Percentiles rank a stretch among this genome's conserved stretches.
phyloP scores from a whole-genome alignment of 371 early-diverging fungal genomes.

The Lichtheimia hyalospora region DNA sequence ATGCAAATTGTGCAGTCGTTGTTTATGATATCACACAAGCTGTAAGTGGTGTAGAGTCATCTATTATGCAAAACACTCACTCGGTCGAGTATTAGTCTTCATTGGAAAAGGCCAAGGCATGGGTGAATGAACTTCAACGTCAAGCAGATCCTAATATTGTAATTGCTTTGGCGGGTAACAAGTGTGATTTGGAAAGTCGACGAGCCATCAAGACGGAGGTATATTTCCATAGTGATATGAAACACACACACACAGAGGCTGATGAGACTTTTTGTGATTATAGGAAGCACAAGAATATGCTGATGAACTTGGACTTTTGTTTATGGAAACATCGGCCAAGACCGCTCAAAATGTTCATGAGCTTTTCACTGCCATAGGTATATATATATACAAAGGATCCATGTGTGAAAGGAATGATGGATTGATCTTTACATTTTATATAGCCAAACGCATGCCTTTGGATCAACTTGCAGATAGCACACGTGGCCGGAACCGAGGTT shows the following conservation, averaged over 20 bases:
- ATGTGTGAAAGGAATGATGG: not conserved
- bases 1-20: constrained; percentile 94
- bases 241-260: not conserved
- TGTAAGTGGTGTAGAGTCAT: constrained; percentile 33
- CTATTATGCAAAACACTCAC: not conserved
- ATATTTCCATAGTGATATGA: not conserved
- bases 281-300: constrained; percentile 91
- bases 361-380: constrained; percentile 87
- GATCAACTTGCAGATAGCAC: constrained; percentile 47
- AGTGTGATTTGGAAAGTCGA: constrained; percentile 82
- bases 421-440: not conserved
- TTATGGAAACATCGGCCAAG: constrained; percentile 95
- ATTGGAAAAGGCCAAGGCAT: constrained; percentile 95
- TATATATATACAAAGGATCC: constrained; percentile 1
- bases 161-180: constrained; percentile 97
- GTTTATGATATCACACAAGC: constrained; percentile 98
- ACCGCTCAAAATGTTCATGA: constrained; percentile 84
- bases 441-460: constrained; percentile 45
- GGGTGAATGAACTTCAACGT: constrained; percentile 97
- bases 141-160: constrained; percentile 96
- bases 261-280: not conserved
- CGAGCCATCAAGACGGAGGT: constrained; percentile 74
- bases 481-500: constrained; percentile 35
- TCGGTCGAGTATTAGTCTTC: constrained; percentile 64
- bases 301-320: constrained; percentile 81